phyloP scores from a whole-genome alignment of 768 basidiomycete species.

The Chlorophyllum brunneum region DNA sequence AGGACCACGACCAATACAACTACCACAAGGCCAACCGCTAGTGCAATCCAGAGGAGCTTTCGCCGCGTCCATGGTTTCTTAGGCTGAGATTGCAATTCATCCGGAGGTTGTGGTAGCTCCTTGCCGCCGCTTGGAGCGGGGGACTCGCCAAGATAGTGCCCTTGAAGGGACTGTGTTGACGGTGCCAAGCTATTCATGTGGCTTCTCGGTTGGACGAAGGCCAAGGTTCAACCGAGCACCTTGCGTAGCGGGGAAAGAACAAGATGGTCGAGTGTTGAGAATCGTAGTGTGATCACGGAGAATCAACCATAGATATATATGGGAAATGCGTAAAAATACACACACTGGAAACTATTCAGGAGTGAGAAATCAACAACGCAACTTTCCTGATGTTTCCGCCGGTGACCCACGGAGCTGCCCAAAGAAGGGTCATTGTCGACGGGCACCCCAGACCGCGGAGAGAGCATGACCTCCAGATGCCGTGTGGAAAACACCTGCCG shows the following conservation, averaged over 20 bases:
- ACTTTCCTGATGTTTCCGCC: too few species aligned
- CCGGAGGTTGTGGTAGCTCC: conserved; percentile 4
- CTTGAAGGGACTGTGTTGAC: background rate
- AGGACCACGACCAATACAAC: conserved; percentile 28
- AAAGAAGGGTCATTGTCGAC: background rate
- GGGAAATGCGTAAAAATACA: background rate
- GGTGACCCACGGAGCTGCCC: too few species aligned
- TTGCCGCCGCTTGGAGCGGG: background rate
- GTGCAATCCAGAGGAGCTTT: conserved; percentile 15
- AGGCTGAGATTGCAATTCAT: background rate
- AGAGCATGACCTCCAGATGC: too few species aligned
- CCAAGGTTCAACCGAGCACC: background rate
- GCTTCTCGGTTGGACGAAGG: background rate
- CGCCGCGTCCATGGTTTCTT: conserved; percentile 12
- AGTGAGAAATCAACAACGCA: background rate
- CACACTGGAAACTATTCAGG: background rate
- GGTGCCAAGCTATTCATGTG: conserved; percentile 4
- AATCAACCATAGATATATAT: too few species aligned
- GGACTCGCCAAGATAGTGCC: background rate
- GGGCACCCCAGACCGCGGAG: background rate
- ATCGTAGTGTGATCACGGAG: too few species aligned
- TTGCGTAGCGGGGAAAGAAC: background rate
- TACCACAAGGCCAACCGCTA: conserved; percentile 18
- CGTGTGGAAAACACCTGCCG: too few species aligned
- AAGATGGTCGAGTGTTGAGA: background rate